A percentile compares a stretch with the other conserved stretches of the same genome.
Evolutionary conservation across 2,329 filamentous ascomycete genomes (phyloP).

Genomic region (Cercospora zeina): DNA sequence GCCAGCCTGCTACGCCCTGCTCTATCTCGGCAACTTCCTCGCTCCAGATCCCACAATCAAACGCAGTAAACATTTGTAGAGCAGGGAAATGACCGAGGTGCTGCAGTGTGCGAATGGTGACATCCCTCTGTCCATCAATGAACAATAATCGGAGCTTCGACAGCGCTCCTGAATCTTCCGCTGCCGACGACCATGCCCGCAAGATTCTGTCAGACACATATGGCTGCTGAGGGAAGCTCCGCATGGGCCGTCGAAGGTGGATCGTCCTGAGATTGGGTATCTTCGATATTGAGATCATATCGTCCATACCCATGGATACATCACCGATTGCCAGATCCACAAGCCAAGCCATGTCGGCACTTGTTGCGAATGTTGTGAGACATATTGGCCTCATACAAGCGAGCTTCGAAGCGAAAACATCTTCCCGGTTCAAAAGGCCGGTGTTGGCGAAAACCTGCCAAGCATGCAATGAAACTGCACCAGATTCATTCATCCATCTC

Average conservation of each 20-base stretch:
- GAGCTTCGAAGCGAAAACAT: slow-evolving; percentile 1
- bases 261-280: slow-evolving; percentile 25
- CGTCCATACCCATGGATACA: background rate
- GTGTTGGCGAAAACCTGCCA: slow-evolving; percentile 18
- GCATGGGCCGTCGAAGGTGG: slow-evolving; percentile 10
- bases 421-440: background rate
- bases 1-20: slow-evolving; percentile 11
- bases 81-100: slow-evolving; percentile 26
- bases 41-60: slow-evolving; percentile 11
- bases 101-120: slow-evolving; percentile 23
- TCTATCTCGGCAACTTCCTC: background rate
- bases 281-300: background rate
- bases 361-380: background rate
- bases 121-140: slow-evolving; percentile 16
- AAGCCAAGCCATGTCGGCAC: slow-evolving; percentile 25
- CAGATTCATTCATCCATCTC: slow-evolving; percentile 14
- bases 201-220: slow-evolving; percentile 28
- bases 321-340: slow-evolving; percentile 25
- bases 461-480: background rate
- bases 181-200: slow-evolving; percentile 29
- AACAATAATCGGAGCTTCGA: slow-evolving; percentile 26
- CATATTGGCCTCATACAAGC: slow-evolving; percentile 5
- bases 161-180: slow-evolving; percentile 23
- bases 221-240: background rate
- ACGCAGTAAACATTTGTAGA: slow-evolving; percentile 24